These are phyloP conservation scores for Rhizomucor miehei DNA, from an alignment of 371 early-diverging fungal species.

Conservation along the genomic window DNA sequence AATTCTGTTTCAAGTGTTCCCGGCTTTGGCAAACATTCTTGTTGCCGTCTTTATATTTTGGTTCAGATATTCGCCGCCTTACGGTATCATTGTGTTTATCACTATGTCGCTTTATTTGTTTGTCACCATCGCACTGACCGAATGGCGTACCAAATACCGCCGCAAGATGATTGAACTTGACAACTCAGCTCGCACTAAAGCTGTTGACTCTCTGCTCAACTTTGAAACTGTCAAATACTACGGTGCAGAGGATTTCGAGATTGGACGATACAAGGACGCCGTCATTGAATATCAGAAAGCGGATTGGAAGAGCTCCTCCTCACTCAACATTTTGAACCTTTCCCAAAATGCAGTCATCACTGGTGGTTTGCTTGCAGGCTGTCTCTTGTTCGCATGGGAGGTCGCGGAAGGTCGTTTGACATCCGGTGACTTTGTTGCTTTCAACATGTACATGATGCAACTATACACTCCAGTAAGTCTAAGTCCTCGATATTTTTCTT, in stretches of 20 bases:
- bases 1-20: slow-evolving; percentile 86
- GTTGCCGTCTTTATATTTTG: slow-evolving; percentile 78
- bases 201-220: slow-evolving; percentile 92
- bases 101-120: slow-evolving; percentile 88
- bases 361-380: slow-evolving; percentile 73
- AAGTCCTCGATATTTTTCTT: neutral
- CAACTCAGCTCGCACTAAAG: slow-evolving; percentile 70
- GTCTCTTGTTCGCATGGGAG: slow-evolving; percentile 76
- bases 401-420: slow-evolving; percentile 69
- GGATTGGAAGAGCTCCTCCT: slow-evolving; percentile 68
- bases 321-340: slow-evolving; percentile 77
- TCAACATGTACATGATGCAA: slow-evolving; percentile 81
- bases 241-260: slow-evolving; percentile 78
- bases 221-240: slow-evolving; percentile 96
- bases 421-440: slow-evolving; percentile 87
- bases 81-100: slow-evolving; percentile 80
- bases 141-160: slow-evolving; percentile 89
- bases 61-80: slow-evolving; percentile 66
- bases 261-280: slow-evolving; percentile 70
- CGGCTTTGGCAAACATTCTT: slow-evolving; percentile 82
- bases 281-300: slow-evolving; percentile 80
- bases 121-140: slow-evolving; percentile 81
- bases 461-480: slow-evolving; percentile 65
- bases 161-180: slow-evolving; percentile 74
- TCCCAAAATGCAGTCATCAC: slow-evolving; percentile 86